Conservation (phyloP, 1,139 yeast species). For the Nakaseomyces bracarensis region DNA sequence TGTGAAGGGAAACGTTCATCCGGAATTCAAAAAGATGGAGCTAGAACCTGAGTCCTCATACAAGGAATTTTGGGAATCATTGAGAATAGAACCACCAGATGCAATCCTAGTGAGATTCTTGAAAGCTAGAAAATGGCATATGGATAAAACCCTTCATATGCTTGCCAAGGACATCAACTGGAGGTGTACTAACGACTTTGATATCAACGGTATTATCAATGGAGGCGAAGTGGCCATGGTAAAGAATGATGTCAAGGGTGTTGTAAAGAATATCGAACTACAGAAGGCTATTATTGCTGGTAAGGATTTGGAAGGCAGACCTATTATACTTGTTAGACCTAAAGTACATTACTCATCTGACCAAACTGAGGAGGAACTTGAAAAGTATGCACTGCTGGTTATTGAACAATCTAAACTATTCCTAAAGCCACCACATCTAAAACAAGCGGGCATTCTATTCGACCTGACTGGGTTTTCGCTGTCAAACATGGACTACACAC, state of each 20-base stretch:
- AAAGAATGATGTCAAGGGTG: constrained; percentile 26
- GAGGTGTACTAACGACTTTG: constrained; percentile 46
- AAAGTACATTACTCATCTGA: constrained; percentile 59
- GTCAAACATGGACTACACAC: constrained; percentile 72
- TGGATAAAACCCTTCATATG: constrained; percentile 54
- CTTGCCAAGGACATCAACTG: constrained; percentile 56
- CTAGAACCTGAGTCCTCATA: constrained; percentile 41
- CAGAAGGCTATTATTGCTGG: constrained; percentile 63
- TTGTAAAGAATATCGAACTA: constrained; percentile 34
- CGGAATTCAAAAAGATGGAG: constrained; percentile 35
- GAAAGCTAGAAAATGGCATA: constrained; percentile 68
- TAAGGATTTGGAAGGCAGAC: constrained; percentile 52
- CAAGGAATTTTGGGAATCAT: constrained; percentile 44
- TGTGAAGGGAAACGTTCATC: constrained; percentile 28
- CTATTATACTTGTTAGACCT: constrained; percentile 64
- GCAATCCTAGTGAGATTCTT: constrained; percentile 53
- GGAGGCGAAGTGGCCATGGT: constrained; percentile 48
- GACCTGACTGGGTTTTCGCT: constrained; percentile 66
- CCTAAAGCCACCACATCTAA: constrained; percentile 49
- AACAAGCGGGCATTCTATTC: constrained; percentile 63
- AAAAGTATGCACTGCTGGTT: constrained; percentile 51
- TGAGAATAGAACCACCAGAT: constrained; percentile 64
- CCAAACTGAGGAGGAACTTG: constrained; percentile 58
- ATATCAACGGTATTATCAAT: constrained; percentile 48
- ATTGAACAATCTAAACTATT: constrained; percentile 64